A percentile compares a stretch with the other conserved stretches of the same genome.
Evolutionary conservation across 2,329 filamentous ascomycete species (phyloP).

Genomic region (Trichophyton schoenleinii): DNA sequence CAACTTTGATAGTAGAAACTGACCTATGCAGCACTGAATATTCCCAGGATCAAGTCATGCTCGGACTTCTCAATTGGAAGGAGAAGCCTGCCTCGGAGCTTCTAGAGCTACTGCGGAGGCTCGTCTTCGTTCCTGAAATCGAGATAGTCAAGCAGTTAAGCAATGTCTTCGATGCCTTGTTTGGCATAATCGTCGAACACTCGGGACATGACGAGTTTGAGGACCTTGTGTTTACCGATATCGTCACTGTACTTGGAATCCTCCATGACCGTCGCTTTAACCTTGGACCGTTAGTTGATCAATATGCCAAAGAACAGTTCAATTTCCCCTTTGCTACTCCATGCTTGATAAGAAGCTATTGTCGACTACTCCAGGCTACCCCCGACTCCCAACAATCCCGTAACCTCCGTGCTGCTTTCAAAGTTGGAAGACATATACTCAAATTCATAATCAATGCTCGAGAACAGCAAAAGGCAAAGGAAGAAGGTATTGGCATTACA

Average conservation of each 20-base stretch:
- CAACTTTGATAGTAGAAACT: constrained; percentile 65
- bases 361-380: constrained; percentile 67
- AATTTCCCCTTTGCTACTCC: constrained; percentile 87
- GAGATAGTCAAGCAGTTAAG: constrained; percentile 90
- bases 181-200: constrained; percentile 80
- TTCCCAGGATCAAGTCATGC: constrained; percentile 77
- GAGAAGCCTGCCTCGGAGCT: constrained; percentile 61
- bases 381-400: constrained; percentile 72
- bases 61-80: constrained; percentile 78
- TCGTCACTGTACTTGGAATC: constrained; percentile 83
- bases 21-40: constrained; percentile 91
- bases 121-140: constrained; percentile 91
- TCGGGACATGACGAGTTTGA: constrained; percentile 87
- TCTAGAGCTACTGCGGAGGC: constrained; percentile 60
- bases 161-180: constrained; percentile 81
- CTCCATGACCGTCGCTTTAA: constrained; percentile 92
- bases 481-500: constrained; percentile 74
- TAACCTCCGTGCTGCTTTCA: constrained; percentile 80
- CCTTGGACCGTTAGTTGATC: constrained; percentile 75
- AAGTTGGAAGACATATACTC: constrained; percentile 82
- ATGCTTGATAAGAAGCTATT: constrained; percentile 76
- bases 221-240: constrained; percentile 77
- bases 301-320: constrained; percentile 78
- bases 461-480: constrained; percentile 75
- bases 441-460: constrained; percentile 90